Conservation (phyloP, 257 asterid species). For the Nicotiana attenuata region DNA sequence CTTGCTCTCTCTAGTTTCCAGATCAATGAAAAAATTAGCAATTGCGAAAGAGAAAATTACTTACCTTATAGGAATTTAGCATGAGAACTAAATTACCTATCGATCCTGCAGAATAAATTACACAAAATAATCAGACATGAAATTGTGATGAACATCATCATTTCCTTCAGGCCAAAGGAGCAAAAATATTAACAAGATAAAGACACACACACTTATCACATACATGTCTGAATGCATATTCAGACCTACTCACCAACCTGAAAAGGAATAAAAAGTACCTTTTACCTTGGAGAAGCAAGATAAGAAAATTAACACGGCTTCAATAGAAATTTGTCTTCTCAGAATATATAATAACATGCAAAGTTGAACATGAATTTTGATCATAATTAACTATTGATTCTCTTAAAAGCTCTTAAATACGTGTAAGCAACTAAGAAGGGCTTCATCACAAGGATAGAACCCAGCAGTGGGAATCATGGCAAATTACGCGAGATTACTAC, state of each 20-base stretch:
- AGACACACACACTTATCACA: background rate
- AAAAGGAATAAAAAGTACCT: background rate
- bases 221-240: background rate
- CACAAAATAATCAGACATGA: conserved; percentile 1
- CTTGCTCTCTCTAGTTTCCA: background rate
- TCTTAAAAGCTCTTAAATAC: background rate
- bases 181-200: background rate
- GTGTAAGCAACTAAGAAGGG: background rate
- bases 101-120: conserved; percentile 12
- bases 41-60: background rate
- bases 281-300: conserved; percentile 5
- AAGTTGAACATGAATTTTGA: background rate
- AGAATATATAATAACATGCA: background rate
- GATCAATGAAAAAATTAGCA: background rate
- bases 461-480: background rate
- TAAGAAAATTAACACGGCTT: background rate
- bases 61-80: conserved; percentile 6
- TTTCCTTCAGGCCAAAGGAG: background rate
- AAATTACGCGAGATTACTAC: background rate
- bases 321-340: background rate
- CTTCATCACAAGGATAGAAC: background rate
- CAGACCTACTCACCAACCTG: background rate
- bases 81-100: background rate
- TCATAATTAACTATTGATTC: background rate
- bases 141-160: background rate